Evolutionary conservation across 116 monocot species (phyloP).

Genomic region (Iris pallida): DNA sequence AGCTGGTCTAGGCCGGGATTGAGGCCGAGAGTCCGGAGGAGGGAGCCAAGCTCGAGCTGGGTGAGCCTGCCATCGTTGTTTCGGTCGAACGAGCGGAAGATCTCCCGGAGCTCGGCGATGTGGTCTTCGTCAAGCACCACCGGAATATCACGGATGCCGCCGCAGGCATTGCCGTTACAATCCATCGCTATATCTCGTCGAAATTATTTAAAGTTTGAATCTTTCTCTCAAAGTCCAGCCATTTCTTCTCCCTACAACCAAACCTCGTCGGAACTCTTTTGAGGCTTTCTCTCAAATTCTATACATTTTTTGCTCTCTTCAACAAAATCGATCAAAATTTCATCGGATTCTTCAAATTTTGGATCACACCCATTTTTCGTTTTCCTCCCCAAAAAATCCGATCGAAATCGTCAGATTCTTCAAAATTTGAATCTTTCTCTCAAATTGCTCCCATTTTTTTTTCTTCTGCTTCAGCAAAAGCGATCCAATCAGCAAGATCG

Average conservation of each 20-base stretch:
- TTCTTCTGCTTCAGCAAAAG: neutral
- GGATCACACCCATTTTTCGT: too few relatives aligned
- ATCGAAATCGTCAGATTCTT: too few relatives aligned
- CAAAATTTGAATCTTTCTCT: neutral
- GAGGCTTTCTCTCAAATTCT: too few relatives aligned
- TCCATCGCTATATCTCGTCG: neutral
- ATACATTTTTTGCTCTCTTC: too few relatives aligned
- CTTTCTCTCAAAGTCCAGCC: too few relatives aligned
- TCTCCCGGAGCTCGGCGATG: conserved; percentile 70
- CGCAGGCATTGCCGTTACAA: conserved; percentile 11
- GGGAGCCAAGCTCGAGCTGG: conserved; percentile 81
- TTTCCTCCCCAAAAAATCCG: too few relatives aligned
- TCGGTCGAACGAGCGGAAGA: conserved; percentile 82
- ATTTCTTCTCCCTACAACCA: too few relatives aligned
- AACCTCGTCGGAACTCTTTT: too few relatives aligned
- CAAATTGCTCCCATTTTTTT: neutral
- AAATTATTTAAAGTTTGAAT: too few relatives aligned
- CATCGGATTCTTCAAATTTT: too few relatives aligned
- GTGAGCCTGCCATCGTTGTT: conserved; percentile 93
- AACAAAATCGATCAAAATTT: too few relatives aligned
- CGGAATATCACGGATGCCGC: neutral
- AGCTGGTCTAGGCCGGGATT: conserved; percentile 69
- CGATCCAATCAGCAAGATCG: neutral
- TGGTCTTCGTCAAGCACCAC: conserved; percentile 57
- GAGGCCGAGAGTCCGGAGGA: conserved; percentile 75